Base-by-base conservation (phyloP, 805 yeast species). In the Ogataea glucozyma region DNA sequence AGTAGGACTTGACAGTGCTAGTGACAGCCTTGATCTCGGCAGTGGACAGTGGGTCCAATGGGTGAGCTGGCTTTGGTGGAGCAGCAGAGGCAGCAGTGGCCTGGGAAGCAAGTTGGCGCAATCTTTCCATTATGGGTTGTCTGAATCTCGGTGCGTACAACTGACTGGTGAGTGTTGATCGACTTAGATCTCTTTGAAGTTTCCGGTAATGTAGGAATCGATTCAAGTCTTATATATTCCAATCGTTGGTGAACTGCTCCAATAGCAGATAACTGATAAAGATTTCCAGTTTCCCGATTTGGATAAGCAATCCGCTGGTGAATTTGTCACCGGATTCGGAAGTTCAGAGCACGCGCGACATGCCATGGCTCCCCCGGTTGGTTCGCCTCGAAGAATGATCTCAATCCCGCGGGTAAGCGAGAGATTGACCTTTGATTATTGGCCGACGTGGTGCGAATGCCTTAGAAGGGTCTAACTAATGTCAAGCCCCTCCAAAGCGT, bases 1-100 rank as follows among this genome's bases (percentile, higher is more conserved):
- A 79, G 48, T 75, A 59, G 18, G 67, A 64, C 59, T 73, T 76
- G 46, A 85, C 69, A 35, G 79, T 61, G 29, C 64, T 58, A n/a
- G 84, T 71, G 20, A 75, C 81, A 11, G 76, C 71, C 54, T 72
- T 70, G 59, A 85, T 80, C 67, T 85, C 91, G 40, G 60, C 75
- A 19, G 77, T 72, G 36, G 83, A 66, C 49, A 85, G 74, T 9
- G 90, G 91, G 66, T 85, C 90, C 60, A 83, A 69, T 12, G 88
- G 88, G 64, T 82, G 85, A 12, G 68, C 67, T 46, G 85, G 83
- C 3, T 70, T 60, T 38, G 80, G 67, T 36, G 83, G 83, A 20
- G 82, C 70, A 26, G 71, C 65, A 41, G 65, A 62, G 27, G 82
- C 69, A 30, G 83, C 78, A 13, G 80, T 73, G 31, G 85, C 70